Base-by-base conservation (phyloP, 352 stramenopile species). In the Pythium brachiatum region DNA sequence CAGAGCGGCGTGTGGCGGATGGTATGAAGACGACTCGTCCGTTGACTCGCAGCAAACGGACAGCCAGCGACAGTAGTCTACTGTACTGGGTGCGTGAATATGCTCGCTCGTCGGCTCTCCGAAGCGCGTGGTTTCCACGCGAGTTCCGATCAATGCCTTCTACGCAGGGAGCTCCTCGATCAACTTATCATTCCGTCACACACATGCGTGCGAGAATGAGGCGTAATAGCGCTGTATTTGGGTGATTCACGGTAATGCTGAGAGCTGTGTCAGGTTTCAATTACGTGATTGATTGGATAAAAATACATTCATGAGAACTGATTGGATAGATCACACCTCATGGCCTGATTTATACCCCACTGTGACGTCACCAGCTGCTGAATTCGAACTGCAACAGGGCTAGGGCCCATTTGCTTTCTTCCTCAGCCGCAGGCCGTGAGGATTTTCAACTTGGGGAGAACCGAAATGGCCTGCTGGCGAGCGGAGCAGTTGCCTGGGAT, bases 281-380 rank as follows among this genome's bases (percentile, higher is more conserved):
- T 47, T 18, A 15, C 18, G 18, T 13, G n/a, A 15, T 27, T 27
- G 3, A 47, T 47, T 47, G 39, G 39, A 26, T 27, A 8, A 48
- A 48, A 48, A 36, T 46, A 5, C 18, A 11, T 15, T 29, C 3
- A 13, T 18, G 15, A 20, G 11, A 11, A 6, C 3, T 41, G 38
- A 59, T 65, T 65, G 58, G 51, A 59, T 58, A 34, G 41, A 59
- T 27, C 4, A 5, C 15, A 44, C 20, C 20, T 20, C 32, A 51
- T 18, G 32, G 52, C 34, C 29, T 53, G 46, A 53, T 53, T 53
- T 53, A 18, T 53, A 16, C 5, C n/a, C 25, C n/a, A 3, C 0
- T 3, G 18, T 13, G 46, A 34, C 12, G 26, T 21, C 16, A 36
- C 12, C 46, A 36, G 46, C 32, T 53, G 46, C 11, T 1, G 23